Base-by-base conservation (phyloP, 163 green algal genomes). In the Scenedesmus sp. region DNA sequence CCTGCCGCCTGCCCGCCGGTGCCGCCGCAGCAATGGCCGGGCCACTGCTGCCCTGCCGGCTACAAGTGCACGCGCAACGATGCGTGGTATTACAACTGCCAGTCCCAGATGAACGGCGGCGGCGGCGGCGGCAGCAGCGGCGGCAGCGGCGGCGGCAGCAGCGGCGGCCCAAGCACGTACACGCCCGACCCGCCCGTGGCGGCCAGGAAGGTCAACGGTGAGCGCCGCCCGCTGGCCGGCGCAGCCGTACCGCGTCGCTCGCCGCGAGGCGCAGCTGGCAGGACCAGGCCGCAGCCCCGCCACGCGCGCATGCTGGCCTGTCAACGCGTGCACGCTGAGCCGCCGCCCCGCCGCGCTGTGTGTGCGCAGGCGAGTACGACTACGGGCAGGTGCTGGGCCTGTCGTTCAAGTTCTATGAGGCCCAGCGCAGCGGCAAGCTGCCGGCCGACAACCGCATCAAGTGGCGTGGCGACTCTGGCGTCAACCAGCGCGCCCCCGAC, bases 381-480 rank as follows among this genome's bases (percentile, higher is more conserved):
- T 78, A 83, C 44, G 45, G 22, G 9, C n/a, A 79, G 31, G 70
- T 70, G 36, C 66, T 87, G 2, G 64, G 33, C 39, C 26, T 77
- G 18, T 84, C 63, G 7, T 73, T 80, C 63, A 36, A 71, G 48
- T 87, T 87, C 77, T 87, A 84, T 20, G 82, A 89, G 53, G 78
- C 85, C 0, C 82, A 89, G 67, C 76, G 84, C 48, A 77, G 48
- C 5, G 85, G 85, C n/a, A 56, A 78, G 24, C 77, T 88, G n/a
- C 77, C 82, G 3, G 13, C 33, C 24, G 80, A 70, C 69, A 89
- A 89, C 77, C 71, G 87, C 45, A 78, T 92, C 50, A 39, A 45
- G 5, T 92, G 87, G 87, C 66, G 87, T 4, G 81, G 63, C 24
- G 75, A 91, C 69, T 85, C 75, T 18, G 77, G 62, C 22, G 54